Percentiles rank a stretch among this genome's conserved stretches.
Evolutionary conservation across 139 green algal species (phyloP).

Genomic region (Ulvella scutata): DNA sequence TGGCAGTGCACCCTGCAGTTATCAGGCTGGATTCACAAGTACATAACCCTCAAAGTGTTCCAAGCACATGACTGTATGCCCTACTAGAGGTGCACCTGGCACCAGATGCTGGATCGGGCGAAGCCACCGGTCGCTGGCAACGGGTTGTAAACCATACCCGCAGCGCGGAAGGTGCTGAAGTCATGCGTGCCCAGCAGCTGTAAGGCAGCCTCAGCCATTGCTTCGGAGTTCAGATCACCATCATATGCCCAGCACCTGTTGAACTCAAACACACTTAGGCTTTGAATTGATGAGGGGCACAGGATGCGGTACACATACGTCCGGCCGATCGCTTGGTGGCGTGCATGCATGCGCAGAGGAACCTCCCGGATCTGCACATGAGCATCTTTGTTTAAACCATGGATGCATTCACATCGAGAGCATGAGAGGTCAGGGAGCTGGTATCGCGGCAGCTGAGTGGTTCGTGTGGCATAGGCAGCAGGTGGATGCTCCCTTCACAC

Average conservation of each 20-base stretch:
- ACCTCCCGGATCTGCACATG: conserved; percentile 1
- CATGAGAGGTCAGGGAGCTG: no score
- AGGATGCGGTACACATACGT: neutral
- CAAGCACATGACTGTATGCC: no score
- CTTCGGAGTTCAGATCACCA: neutral
- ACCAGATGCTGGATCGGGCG: no score
- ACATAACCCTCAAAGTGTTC: no score
- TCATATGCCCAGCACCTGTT: neutral
- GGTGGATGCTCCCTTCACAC: no score
- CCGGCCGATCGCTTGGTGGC: neutral
- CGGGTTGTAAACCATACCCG: neutral
- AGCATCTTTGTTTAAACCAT: no score
- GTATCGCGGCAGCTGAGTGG: no score
- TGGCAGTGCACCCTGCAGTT: neutral
- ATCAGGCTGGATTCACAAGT: no score
- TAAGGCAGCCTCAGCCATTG: neutral
- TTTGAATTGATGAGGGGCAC: neutral
- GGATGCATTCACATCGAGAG: no score
- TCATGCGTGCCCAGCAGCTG: neutral
- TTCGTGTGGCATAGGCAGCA: no score
- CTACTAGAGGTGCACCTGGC: no score
- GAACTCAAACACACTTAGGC: neutral
- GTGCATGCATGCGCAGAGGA: neutral
- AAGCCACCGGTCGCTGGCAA: no score
- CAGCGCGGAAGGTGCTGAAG: neutral